These are phyloP conservation scores for Oxytropis ochrocephala DNA, from an alignment of 306 rosid species.

Conservation along the genomic window DNA sequence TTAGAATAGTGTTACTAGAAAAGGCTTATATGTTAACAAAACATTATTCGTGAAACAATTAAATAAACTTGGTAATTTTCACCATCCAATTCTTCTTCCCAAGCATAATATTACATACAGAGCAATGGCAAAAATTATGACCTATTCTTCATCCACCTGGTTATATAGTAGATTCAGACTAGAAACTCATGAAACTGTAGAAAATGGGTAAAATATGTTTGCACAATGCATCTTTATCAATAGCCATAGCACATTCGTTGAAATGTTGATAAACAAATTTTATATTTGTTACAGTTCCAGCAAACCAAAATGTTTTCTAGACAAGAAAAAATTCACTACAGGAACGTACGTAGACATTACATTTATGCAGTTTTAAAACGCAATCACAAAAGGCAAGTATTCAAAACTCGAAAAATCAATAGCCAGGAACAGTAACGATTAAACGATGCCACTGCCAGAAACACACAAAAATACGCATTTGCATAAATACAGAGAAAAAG, in stretches of 20 bases:
- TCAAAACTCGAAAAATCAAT: neutral
- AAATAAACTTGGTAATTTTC: neutral
- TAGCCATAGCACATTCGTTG: neutral
- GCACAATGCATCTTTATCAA: neutral
- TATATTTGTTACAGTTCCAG: neutral
- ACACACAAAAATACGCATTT: neutral
- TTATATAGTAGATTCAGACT: neutral
- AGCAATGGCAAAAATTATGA: neutral
- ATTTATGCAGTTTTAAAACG: neutral
- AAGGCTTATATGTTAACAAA: neutral
- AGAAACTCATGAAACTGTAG: neutral
- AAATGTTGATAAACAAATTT: neutral
- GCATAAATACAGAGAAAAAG: neutral
- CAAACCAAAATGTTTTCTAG: neutral
- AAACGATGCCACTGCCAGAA: neutral
- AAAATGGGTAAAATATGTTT: neutral
- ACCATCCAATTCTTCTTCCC: neutral
- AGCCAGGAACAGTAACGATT: neutral
- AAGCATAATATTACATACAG: neutral
- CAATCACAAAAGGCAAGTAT: neutral
- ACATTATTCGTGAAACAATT: neutral
- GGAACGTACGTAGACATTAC: neutral
- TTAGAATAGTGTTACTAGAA: neutral
- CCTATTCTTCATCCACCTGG: neutral
- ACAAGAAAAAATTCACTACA: neutral